These are phyloP conservation scores for Iberis amara DNA, from an alignment of 441 rosid genomes.

Conservation along the genomic window DNA sequence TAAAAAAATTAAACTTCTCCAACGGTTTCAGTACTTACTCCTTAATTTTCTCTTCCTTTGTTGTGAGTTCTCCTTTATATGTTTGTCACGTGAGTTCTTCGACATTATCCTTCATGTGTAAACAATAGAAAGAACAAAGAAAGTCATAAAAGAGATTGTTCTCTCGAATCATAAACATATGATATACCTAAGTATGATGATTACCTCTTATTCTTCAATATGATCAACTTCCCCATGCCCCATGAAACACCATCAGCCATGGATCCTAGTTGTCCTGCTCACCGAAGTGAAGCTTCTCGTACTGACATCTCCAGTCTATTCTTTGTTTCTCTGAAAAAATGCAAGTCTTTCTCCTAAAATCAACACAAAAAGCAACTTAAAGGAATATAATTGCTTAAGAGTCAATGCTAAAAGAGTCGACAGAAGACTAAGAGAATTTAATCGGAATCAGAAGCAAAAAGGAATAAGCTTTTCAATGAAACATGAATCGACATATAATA, in stretches of 20 bases:
- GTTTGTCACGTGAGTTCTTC: slow-evolving; percentile 97
- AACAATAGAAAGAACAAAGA: slow-evolving; percentile 10
- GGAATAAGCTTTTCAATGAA: too few species aligned
- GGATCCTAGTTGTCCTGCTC: slow-evolving; percentile 72
- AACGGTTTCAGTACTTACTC: slow-evolving; percentile 78
- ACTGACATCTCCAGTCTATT: slow-evolving; percentile 51
- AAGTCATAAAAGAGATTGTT: slow-evolving; percentile 2
- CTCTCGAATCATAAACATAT: slow-evolving; percentile 2
- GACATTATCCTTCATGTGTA: slow-evolving; percentile 47
- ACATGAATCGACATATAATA: too few species aligned
- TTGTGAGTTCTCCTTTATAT: slow-evolving; percentile 86
- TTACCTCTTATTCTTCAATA: slow-evolving; percentile 80
- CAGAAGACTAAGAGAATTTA: too few species aligned
- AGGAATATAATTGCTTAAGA: neutral
- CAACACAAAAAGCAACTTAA: slow-evolving; percentile 18
- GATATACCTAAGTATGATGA: neutral
- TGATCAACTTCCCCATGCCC: slow-evolving; percentile 98
- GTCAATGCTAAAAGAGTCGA: too few species aligned
- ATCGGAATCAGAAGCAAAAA: too few species aligned
- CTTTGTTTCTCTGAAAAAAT: slow-evolving; percentile 56
- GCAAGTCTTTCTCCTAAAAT: slow-evolving; percentile 62
- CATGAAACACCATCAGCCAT: slow-evolving; percentile 94
- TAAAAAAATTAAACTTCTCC: slow-evolving; percentile 54
- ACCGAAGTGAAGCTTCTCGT: slow-evolving; percentile 74
- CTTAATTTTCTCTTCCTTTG: slow-evolving; percentile 92